Evolutionary conservation across 805 yeast species (phyloP), one percentile per base, ranked within the genome.

Genomic region (Saccharomycopsis lassenensis): DNA sequence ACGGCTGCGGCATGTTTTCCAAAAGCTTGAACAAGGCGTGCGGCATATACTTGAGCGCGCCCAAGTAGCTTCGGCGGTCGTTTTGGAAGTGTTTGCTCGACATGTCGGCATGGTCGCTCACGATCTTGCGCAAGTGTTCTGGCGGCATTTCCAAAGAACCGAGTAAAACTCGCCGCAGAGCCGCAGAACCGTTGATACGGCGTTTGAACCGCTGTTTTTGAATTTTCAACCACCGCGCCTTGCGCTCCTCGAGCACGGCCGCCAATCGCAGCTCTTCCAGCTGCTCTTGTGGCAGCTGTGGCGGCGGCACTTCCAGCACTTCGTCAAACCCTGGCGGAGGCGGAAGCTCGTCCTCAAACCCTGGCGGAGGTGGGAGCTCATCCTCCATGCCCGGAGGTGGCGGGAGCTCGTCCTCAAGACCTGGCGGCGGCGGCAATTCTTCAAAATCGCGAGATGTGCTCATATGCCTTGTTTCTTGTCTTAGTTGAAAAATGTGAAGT

Each of bases 1-100:
- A 91, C 1, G 99, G 99, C 53, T 86, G 94, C 0, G 99, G 99
- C 89, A 91, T 89, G 51, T 85, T 86, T 50, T 91, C 98, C 26
- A 91, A 52, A 26, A 91, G 66, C 55, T 91, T 91, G 46, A 86
- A 57, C 3, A 86, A 71, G 0, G 98, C 95, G 58, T 89, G 97
- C 0, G 99, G 99, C 77, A 93, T 71, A 59, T 80, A 93, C 57
- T 86, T 89, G 39, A 91, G 63, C 1, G 97, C 87, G 1, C 95
- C 95, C 18, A 93, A 58, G 49, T 83, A 86, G 0, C 95, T 74
- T 41, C 89, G 65, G 52, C 86, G 87, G 50, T 89, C 96, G 8
- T 80, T 71, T 15, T 89, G 77, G 33, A 82, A 81, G 44, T 77
- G 75, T 45, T 73, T 71, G 2, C 87, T 73, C 1, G 93, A 73